Conservation (phyloP, 768 basidiomycete genomes). For the Exidia glandulosa region DNA sequence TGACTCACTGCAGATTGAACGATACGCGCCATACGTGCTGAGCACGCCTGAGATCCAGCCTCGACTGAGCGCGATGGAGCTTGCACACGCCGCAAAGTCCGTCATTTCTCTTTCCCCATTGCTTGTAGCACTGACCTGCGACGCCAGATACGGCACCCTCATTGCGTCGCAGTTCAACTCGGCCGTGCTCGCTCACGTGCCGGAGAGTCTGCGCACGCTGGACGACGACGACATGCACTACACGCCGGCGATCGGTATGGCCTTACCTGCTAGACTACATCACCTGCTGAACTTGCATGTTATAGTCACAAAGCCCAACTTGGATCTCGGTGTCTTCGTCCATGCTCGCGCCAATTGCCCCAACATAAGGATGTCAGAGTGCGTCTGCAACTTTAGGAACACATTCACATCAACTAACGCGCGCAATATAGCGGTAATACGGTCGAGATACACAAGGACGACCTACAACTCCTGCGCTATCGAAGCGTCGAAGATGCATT, state of each 20-base stretch:
- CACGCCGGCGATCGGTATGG: background rate
- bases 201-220: constrained; percentile 61
- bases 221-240: constrained; percentile 47
- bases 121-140: too few species aligned
- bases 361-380: background rate
- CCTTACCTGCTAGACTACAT: too few species aligned
- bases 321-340: background rate
- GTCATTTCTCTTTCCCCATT: too few species aligned
- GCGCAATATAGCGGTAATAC: background rate
- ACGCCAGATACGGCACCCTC: constrained; percentile 65
- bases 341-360: background rate
- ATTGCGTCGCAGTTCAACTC: constrained; percentile 67
- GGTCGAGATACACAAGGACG: background rate
- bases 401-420: background rate
- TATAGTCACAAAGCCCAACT: background rate
- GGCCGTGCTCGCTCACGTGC: constrained; percentile 77
- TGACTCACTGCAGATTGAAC: constrained; percentile 56
- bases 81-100: constrained; percentile 72
- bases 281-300: too few species aligned
- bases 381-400: background rate
- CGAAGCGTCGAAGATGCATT: background rate
- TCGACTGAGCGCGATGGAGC: constrained; percentile 73
- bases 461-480: background rate
- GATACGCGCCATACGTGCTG: constrained; percentile 70
- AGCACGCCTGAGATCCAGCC: constrained; percentile 60